phyloP scores from a whole-genome alignment of 2,329 filamentous ascomycete species.

The Microcyclospora tardicrescens region DNA sequence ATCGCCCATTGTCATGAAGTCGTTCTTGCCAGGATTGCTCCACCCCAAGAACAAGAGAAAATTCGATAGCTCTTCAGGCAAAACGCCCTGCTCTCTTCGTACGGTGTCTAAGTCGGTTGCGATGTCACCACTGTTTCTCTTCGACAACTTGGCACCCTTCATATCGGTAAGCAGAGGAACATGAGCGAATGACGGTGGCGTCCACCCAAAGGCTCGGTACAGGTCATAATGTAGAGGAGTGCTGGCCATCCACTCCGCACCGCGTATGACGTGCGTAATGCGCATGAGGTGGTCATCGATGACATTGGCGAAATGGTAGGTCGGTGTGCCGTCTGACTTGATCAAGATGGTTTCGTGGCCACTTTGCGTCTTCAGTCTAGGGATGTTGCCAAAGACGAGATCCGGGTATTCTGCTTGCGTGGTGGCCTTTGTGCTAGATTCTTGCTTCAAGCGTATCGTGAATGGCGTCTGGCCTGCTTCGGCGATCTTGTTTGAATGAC shows the following conservation, averaged over 20 bases:
- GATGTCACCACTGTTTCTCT: conserved; percentile 44
- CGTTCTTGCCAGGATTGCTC: conserved; percentile 55
- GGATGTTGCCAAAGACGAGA: conserved; percentile 60
- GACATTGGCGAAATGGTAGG: conserved; percentile 95
- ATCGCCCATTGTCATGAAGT: conserved; percentile 57
- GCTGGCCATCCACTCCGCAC: conserved; percentile 92
- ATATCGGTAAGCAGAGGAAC: conserved; percentile 37
- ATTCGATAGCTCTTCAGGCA: conserved; percentile 56
- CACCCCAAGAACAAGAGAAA: conserved; percentile 79
- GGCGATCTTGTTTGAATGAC: conserved; percentile 60
- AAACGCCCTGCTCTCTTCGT: conserved; percentile 43
- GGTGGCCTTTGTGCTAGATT: conserved; percentile 47
- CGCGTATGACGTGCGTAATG: conserved; percentile 89
- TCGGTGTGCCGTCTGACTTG: conserved; percentile 84
- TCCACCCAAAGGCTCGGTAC: conserved; percentile 38
- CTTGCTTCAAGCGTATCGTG: conserved; percentile 62
- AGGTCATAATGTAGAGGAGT: conserved; percentile 63
- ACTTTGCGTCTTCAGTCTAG: conserved; percentile 20
- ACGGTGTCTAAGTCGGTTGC: conserved; percentile 48
- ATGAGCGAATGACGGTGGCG: conserved; percentile 35
- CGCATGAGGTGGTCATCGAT: conserved; percentile 92
- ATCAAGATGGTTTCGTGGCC: conserved; percentile 79
- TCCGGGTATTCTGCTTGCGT: conserved; percentile 53
- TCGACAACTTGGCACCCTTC: conserved; percentile 50
- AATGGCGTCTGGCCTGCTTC: conserved; percentile 51